Conservation (phyloP, 495 filamentous ascomycete genomes). For the Aspergillus baeticus region DNA sequence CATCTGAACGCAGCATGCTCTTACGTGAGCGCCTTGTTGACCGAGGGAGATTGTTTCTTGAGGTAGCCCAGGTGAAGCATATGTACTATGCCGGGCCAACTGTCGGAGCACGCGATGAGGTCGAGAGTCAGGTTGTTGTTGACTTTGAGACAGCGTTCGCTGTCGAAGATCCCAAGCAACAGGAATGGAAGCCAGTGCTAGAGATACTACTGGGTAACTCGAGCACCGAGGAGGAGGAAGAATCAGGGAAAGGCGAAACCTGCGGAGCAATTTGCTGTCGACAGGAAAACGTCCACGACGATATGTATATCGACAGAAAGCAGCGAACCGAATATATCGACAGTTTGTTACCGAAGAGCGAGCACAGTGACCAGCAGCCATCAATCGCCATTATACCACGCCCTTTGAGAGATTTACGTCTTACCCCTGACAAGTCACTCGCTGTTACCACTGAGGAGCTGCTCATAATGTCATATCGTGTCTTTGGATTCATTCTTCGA, state of each 20-base stretch:
- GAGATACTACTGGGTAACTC: too few relatives aligned
- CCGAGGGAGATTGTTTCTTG: conserved; percentile 34
- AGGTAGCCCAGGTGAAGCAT: conserved; percentile 29
- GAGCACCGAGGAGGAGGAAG: too few relatives aligned
- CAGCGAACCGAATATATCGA: conserved; percentile 29
- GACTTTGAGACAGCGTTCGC: conserved; percentile 45
- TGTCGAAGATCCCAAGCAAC: conserved; percentile 2
- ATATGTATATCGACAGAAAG: conserved; percentile 30
- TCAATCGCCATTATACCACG: too few relatives aligned
- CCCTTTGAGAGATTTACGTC: too few relatives aligned
- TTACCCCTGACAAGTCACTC: too few relatives aligned
- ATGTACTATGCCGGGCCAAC: conserved; percentile 45
- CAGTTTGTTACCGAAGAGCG: conserved; percentile 14
- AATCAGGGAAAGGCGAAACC: too few relatives aligned
- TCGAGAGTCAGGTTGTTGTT: conserved; percentile 51
- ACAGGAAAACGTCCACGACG: conserved; percentile 22
- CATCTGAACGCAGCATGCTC: too few relatives aligned
- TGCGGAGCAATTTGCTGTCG: too few relatives aligned
- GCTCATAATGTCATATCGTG: conserved; percentile 39
- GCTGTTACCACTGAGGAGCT: conserved; percentile 20
- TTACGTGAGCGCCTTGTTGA: not conserved
- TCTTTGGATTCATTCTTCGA: conserved; percentile 43
- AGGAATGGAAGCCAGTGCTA: conserved; percentile 15
- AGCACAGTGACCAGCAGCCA: too few relatives aligned
- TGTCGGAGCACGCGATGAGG: conserved; percentile 30